phyloP scores from a whole-genome alignment of 345 rosid genomes.

The Abelmoschus esculentus region DNA sequence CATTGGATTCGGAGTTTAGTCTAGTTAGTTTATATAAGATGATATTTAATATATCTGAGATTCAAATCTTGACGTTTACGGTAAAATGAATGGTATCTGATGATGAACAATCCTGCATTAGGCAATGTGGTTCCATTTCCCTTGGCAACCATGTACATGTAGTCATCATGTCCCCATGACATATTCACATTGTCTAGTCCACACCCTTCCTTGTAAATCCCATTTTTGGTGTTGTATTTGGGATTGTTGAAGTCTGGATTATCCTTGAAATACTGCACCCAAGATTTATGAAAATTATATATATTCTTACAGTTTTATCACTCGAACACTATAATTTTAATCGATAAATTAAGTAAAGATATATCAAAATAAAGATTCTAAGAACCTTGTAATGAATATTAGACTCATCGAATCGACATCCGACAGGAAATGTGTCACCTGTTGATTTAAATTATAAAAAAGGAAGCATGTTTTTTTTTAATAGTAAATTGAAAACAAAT shows the following conservation, averaged over 20 bases:
- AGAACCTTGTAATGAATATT: slow-evolving; percentile 36
- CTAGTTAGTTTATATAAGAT: too few relatives aligned
- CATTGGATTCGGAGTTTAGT: too few relatives aligned
- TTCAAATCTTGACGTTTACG: background rate
- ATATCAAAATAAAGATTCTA: background rate
- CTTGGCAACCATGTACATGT: slow-evolving; percentile 57
- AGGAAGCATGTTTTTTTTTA: background rate
- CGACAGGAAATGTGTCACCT: slow-evolving; percentile 51
- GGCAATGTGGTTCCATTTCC: slow-evolving; percentile 51
- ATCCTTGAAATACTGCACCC: slow-evolving; percentile 43
- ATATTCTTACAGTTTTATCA: background rate
- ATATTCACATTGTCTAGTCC: slow-evolving; percentile 50
- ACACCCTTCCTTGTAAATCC: slow-evolving; percentile 43
- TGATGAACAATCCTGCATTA: slow-evolving; percentile 49
- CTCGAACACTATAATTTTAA: background rate
- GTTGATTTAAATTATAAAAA: background rate
- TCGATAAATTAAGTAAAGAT: background rate
- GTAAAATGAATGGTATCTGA: slow-evolving; percentile 61
- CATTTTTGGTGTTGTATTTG: slow-evolving; percentile 41
- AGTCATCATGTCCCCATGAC: slow-evolving; percentile 70
- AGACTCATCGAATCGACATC: slow-evolving; percentile 42
- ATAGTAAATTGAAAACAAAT: background rate
- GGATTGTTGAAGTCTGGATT: slow-evolving; percentile 46
- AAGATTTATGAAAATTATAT: too few relatives aligned
- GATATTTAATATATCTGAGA: too few relatives aligned